Evolutionary conservation across 768 basidiomycete genomes (phyloP).

Genomic region (Kwoniella sp.): DNA sequence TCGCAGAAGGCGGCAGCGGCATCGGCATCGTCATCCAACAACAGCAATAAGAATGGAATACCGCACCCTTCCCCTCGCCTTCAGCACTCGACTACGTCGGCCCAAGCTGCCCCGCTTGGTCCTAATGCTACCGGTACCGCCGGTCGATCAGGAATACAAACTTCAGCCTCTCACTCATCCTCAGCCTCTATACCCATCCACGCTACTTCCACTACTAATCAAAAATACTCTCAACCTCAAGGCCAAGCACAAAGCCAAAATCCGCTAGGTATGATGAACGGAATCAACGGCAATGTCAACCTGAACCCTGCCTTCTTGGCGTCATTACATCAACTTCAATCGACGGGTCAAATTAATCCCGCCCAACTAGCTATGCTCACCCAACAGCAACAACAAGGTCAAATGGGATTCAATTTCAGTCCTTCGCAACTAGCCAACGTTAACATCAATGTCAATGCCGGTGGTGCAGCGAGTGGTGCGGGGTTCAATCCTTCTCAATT

Average conservation of each 20-base stretch:
- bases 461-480: too few species aligned
- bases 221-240: background rate
- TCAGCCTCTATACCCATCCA: background rate
- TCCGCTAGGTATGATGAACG: background rate
- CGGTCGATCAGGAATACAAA: background rate
- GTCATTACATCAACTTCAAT: slow-evolving; percentile 17
- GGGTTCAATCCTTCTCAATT: slow-evolving; percentile 8
- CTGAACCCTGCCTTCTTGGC: slow-evolving; percentile 19
- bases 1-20: background rate
- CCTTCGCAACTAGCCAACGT: slow-evolving; percentile 1
- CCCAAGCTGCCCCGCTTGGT: background rate
- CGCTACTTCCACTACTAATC: too few species aligned
- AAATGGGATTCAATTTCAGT: background rate
- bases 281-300: background rate
- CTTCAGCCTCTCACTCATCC: background rate
- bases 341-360: slow-evolving; percentile 2
- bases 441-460: too few species aligned
- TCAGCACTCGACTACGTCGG: background rate
- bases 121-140: background rate
- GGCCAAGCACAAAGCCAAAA: background rate
- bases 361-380: slow-evolving; percentile 1
- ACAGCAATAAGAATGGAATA: too few species aligned
- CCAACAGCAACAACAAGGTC: slow-evolving; percentile 14
- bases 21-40: too few species aligned
- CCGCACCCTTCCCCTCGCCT: too few species aligned